Evolutionary conservation across 1,139 yeast genomes (phyloP), one percentile per base, ranked within the genome.

Genomic region (Magnusiomyces ingens): DNA sequence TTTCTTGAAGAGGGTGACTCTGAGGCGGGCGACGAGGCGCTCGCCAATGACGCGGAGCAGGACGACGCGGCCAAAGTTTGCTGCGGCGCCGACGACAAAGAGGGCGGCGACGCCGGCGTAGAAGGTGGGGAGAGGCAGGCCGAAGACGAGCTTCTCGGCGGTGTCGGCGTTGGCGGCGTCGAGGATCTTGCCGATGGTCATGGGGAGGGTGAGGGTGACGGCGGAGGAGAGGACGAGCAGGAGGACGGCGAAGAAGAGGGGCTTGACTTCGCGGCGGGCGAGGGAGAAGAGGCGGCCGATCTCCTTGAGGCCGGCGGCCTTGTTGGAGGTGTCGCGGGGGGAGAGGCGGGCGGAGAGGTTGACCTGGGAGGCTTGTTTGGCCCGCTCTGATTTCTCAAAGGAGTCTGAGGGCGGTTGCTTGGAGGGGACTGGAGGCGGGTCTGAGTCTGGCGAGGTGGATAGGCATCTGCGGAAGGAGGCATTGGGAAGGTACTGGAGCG

Each of bases 21-120:
- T 76, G 53, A 93, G 72, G 56, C 95, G 75, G 4, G 96, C 88
- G 4, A 91, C 96, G 40, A 93, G 72, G 57, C 87, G 79, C 68
- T 93, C 99, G 56, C 97, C 96, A 19, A 85, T 80, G 1, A 84
- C 75, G 60, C 96, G 75, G 60, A 91, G 72, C 44, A 88, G 67
- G 55, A 86, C 81, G 32, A 85, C 78, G 63, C 98, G 77, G 8
- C 91, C 93, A 70, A 84, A 89, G 57, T 91, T 88, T 1, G 96
- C 85, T 11, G 75, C 65, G 1, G 94, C 83, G 2, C 96, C 95
- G 1, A 85, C 64, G 0, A 80, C 67, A 59, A 91, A 78, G 13
- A 89, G 70, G 1, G 76, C 79, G 1, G 78, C 79, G 55, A 79
- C 71, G 0, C 75, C 74, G 1, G 70, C 64, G 51, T 81, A 69